Conservation (phyloP, 208 protist species). For the Crithidia mellificae region DNA sequence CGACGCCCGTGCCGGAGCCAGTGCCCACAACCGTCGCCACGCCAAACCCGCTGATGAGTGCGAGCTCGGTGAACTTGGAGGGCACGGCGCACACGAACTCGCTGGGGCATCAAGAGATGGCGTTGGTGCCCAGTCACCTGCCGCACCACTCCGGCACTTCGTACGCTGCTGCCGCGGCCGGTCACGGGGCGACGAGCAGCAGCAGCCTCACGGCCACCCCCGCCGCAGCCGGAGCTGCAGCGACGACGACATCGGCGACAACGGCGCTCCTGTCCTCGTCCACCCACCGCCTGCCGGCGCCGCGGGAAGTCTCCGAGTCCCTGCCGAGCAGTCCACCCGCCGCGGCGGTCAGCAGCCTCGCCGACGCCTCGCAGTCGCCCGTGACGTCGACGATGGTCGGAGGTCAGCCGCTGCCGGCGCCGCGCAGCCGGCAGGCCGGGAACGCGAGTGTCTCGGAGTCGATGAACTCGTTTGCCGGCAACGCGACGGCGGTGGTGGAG, state of each 20-base stretch:
- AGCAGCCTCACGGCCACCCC: too few species aligned
- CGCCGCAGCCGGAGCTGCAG: too few species aligned
- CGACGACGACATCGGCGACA: neutral
- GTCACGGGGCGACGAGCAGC: too few species aligned
- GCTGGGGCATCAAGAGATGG: neutral
- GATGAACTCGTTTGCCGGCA: constrained; percentile 27
- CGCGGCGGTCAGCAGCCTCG: neutral
- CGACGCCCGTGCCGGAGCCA: neutral
- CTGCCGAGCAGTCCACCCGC: neutral
- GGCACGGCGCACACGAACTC: neutral
- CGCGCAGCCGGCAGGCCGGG: constrained; percentile 39
- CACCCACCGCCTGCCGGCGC: neutral
- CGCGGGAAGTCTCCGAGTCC: neutral
- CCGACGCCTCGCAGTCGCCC: constrained; percentile 11
- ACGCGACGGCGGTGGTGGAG: constrained; percentile 1
- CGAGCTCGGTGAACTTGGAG: neutral
- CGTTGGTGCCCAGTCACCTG: too few species aligned
- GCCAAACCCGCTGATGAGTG: neutral
- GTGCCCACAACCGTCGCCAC: neutral
- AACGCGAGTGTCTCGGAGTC: constrained; percentile 25
- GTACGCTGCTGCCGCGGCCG: too few species aligned
- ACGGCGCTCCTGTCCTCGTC: neutral
- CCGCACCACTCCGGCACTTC: too few species aligned
- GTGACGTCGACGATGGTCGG: constrained; percentile 36
- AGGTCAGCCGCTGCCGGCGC: constrained; percentile 48